phyloP scores from a whole-genome alignment of 352 stramenopile genomes.

The Globisporangium emineosum region DNA sequence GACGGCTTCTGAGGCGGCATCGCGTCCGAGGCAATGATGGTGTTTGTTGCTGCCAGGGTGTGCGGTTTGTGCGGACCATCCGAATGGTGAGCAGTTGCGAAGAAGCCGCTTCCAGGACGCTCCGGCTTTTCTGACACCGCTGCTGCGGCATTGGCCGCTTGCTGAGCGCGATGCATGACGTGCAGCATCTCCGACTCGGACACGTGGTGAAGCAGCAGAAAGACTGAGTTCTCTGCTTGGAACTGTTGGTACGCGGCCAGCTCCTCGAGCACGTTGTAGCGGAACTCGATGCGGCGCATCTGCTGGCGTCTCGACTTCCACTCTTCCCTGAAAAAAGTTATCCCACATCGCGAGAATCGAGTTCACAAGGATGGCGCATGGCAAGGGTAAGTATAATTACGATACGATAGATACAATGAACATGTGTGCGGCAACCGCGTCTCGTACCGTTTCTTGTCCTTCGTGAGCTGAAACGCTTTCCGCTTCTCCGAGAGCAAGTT shows the following conservation, averaged over 20 bases:
- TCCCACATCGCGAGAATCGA: background rate
- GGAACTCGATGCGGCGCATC: conserved; percentile 52
- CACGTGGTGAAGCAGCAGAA: conserved; percentile 62
- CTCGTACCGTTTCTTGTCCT: conserved; percentile 31
- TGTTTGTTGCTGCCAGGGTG: background rate
- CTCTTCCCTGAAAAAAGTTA: conserved; percentile 24
- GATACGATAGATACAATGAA: background rate
- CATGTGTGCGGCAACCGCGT: background rate
- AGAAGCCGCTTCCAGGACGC: background rate
- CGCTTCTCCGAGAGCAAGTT: conserved; percentile 63
- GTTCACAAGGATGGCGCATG: background rate
- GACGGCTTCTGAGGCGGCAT: background rate
- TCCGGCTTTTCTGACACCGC: background rate
- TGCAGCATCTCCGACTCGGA: conserved; percentile 58
- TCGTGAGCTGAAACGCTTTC: conserved; percentile 39
- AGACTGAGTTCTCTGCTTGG: conserved; percentile 55
- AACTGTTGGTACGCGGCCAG: conserved; percentile 60
- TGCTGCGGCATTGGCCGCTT: conserved; percentile 9
- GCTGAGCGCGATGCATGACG: conserved; percentile 45
- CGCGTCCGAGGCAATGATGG: background rate
- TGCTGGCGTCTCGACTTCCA: conserved; percentile 50
- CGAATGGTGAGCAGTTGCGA: background rate
- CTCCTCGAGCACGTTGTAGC: conserved; percentile 71
- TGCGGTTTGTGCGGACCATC: background rate
- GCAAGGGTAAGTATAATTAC: background rate